Evolutionary conservation across 345 rosid genomes (phyloP).

Genomic region (Rhodamnia rubescens): DNA sequence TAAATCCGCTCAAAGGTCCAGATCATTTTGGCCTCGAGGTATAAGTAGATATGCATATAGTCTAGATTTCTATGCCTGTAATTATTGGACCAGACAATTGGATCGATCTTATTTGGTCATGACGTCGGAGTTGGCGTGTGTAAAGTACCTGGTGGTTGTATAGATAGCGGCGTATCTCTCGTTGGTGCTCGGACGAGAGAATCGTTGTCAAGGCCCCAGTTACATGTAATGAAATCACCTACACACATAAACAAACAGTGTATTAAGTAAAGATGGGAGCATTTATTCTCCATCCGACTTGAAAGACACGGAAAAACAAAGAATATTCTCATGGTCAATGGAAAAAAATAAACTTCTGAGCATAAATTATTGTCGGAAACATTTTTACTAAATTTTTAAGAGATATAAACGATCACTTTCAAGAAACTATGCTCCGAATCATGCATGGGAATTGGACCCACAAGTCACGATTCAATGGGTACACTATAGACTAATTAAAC

Average conservation of each 20-base stretch:
- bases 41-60: not conserved
- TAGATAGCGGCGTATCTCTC: conserved; percentile 42
- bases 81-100: not conserved
- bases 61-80: not conserved
- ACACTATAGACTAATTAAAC: not conserved
- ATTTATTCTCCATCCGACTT: not conserved
- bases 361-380: not conserved
- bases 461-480: not conserved
- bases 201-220: conserved; percentile 27
- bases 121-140: not conserved
- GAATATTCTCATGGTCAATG: not conserved
- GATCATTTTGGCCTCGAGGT: not conserved
- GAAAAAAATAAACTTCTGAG: not conserved
- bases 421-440: not conserved
- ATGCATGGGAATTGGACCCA: not conserved
- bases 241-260: not conserved
- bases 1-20: not conserved
- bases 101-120: not conserved
- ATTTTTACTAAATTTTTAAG: not conserved
- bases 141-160: conserved; percentile 60
- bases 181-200: conserved; percentile 21
- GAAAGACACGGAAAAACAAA: not conserved
- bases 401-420: not conserved
- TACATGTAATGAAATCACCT: conserved; percentile 50
- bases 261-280: not conserved